These are phyloP conservation scores for Biancaea sappan DNA, from an alignment of 306 rosid species.

Conservation along the genomic window DNA sequence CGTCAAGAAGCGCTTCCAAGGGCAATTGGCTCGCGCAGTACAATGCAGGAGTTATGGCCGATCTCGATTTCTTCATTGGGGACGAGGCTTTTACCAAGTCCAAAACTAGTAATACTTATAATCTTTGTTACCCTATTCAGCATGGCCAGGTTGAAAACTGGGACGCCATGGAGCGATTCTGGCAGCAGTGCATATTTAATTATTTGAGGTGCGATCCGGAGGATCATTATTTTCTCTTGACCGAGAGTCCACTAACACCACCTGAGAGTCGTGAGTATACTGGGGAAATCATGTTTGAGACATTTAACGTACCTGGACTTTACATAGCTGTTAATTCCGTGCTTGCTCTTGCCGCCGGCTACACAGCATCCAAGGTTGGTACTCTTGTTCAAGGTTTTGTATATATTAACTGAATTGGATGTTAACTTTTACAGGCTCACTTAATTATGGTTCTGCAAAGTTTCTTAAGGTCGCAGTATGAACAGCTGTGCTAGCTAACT, in stretches of 20 bases:
- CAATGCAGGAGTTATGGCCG: slow-evolving; percentile 99
- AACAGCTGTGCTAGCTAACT: slow-evolving; percentile 16
- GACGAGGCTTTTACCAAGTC: slow-evolving; percentile 86
- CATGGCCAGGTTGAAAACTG: slow-evolving; percentile 96
- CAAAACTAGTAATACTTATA: slow-evolving; percentile 83
- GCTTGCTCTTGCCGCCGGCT: slow-evolving; percentile 99
- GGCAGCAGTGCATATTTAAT: slow-evolving; percentile 98
- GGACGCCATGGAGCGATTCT: slow-evolving; percentile 97
- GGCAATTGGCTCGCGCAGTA: slow-evolving; percentile 86
- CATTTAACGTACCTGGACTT: slow-evolving; percentile 97
- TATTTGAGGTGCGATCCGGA: slow-evolving; percentile 98
- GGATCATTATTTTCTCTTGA: slow-evolving; percentile 95
- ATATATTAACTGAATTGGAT: slow-evolving; percentile 24
- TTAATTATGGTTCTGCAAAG: slow-evolving; percentile 13
- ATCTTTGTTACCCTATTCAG: slow-evolving; percentile 75
- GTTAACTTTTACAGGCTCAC: slow-evolving; percentile 21
- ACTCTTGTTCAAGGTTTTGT: background rate
- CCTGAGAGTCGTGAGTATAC: slow-evolving; percentile 98
- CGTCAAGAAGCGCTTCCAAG: slow-evolving; percentile 71
- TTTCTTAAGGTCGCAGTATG: background rate
- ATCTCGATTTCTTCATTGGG: slow-evolving; percentile 97
- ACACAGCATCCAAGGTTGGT: slow-evolving; percentile 95
- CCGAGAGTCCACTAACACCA: slow-evolving; percentile 92
- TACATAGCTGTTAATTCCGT: slow-evolving; percentile 96
- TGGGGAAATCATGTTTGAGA: slow-evolving; percentile 98